phyloP scores from a whole-genome alignment of 257 asterid species.

The Echites panduratus region DNA sequence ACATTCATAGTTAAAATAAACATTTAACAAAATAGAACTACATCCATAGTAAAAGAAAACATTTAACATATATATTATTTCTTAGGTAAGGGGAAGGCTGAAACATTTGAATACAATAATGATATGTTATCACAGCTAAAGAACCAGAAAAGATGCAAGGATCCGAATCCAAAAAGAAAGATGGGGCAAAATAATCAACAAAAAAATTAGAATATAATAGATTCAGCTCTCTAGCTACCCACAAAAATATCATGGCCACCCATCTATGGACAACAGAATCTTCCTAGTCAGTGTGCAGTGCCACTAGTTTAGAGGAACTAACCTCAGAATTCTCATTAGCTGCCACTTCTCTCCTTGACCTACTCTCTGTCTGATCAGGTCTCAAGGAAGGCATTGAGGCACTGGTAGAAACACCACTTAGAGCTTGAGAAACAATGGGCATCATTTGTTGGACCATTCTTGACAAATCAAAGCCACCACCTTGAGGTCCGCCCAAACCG shows the following conservation, averaged over 20 bases:
- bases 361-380: slow-evolving; percentile 21
- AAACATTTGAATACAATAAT: neutral
- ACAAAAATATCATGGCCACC: neutral
- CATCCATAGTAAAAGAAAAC: no score
- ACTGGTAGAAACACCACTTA: slow-evolving; percentile 54
- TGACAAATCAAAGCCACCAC: slow-evolving; percentile 76
- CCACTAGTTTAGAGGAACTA: slow-evolving; percentile 19
- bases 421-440: slow-evolving; percentile 91
- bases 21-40: neutral
- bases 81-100: neutral
- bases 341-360: slow-evolving; percentile 26
- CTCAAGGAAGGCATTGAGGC: slow-evolving; percentile 33
- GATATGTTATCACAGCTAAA: neutral
- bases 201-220: neutral
- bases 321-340: slow-evolving; percentile 48
- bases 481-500: slow-evolving; percentile 53
- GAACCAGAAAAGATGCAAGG: neutral
- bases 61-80: neutral
- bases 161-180: neutral
- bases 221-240: neutral
- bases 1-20: no score
- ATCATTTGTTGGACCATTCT: slow-evolving; percentile 96
- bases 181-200: neutral
- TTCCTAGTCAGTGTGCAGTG: neutral
- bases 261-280: neutral